Conservation (phyloP, 1,284 basidiomycete genomes). For the Trametes hirsuta region DNA sequence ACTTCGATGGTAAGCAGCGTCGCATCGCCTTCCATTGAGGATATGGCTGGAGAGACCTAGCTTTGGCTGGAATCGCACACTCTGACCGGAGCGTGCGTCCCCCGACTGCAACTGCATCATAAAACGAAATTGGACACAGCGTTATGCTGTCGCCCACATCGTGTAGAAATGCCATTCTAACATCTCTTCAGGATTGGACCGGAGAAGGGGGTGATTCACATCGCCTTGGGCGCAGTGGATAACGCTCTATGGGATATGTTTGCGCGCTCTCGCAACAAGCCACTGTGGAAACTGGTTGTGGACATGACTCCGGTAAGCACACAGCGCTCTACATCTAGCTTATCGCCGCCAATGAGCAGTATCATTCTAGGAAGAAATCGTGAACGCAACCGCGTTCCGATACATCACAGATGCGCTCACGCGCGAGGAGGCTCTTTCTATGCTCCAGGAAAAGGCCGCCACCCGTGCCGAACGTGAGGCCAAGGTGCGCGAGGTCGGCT, state of each 20-base stretch:
- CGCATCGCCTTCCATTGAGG: not conserved
- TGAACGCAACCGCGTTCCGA: slow-evolving; percentile 82
- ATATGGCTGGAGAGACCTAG: not conserved
- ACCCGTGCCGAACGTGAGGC: slow-evolving; percentile 81
- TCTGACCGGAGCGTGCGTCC: too few relatives aligned
- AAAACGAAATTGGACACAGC: too few relatives aligned
- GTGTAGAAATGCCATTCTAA: too few relatives aligned
- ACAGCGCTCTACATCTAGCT: not conserved
- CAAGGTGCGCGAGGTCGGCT: slow-evolving; percentile 73
- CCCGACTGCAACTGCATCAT: too few relatives aligned
- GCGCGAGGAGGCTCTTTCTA: slow-evolving; percentile 83
- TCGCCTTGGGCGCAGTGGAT: slow-evolving; percentile 80
- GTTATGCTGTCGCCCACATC: too few relatives aligned
- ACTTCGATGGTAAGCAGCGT: slow-evolving; percentile 73
- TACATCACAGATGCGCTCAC: slow-evolving; percentile 96
- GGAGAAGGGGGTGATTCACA: slow-evolving; percentile 87
- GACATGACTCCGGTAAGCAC: slow-evolving; percentile 77
- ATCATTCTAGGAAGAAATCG: slow-evolving; percentile 74
- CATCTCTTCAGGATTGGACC: slow-evolving; percentile 70
- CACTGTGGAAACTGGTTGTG: slow-evolving; percentile 84
- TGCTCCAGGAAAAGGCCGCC: slow-evolving; percentile 79
- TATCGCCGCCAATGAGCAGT: not conserved
- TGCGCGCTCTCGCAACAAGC: slow-evolving; percentile 75
- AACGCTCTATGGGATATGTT: slow-evolving; percentile 88
- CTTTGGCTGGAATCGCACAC: too few relatives aligned